Conservation (phyloP, 345 rosid species). For the Rhodomyrtus tomentosa region DNA sequence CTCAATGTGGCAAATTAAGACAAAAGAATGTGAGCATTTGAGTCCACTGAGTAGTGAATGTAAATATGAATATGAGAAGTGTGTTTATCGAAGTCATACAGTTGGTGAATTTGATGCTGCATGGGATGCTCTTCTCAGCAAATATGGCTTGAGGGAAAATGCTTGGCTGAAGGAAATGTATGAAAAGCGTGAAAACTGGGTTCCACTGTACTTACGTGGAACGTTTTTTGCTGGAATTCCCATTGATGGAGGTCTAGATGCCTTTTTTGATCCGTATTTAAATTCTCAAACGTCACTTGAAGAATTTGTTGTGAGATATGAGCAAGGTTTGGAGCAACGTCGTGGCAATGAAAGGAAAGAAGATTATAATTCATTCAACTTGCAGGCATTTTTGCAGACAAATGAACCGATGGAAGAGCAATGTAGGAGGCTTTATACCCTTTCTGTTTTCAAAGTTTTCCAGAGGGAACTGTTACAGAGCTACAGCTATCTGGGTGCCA, state of each 20-base stretch:
- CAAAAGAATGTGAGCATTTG: constrained; percentile 51
- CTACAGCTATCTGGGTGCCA: constrained; percentile 50
- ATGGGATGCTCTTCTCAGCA: constrained; percentile 53
- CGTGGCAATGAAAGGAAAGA: constrained; percentile 77
- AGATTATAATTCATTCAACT: constrained; percentile 62
- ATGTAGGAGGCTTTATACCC: constrained; percentile 70
- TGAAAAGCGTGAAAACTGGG: constrained; percentile 68
- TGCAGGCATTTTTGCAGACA: constrained; percentile 59
- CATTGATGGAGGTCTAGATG: constrained; percentile 30
- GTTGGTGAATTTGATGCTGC: constrained; percentile 44
- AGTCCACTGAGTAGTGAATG: constrained; percentile 42
- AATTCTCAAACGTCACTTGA: constrained; percentile 40
- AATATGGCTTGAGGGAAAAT: constrained; percentile 48
- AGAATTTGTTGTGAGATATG: constrained; percentile 55
- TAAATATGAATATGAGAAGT: constrained; percentile 56
- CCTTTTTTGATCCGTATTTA: constrained; percentile 54
- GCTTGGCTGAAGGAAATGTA: constrained; percentile 65
- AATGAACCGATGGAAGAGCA: constrained; percentile 83
- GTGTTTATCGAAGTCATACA: constrained; percentile 62
- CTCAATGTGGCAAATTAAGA: constrained; percentile 66
- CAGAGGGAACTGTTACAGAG: constrained; percentile 70
- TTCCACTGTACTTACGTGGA: constrained; percentile 54
- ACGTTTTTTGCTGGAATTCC: constrained; percentile 80
- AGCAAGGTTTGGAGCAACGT: constrained; percentile 52
- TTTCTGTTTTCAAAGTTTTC: constrained; percentile 54